phyloP scores from a whole-genome alignment of 2,329 filamentous ascomycete species.

The Sporothrix euskadiensis region DNA sequence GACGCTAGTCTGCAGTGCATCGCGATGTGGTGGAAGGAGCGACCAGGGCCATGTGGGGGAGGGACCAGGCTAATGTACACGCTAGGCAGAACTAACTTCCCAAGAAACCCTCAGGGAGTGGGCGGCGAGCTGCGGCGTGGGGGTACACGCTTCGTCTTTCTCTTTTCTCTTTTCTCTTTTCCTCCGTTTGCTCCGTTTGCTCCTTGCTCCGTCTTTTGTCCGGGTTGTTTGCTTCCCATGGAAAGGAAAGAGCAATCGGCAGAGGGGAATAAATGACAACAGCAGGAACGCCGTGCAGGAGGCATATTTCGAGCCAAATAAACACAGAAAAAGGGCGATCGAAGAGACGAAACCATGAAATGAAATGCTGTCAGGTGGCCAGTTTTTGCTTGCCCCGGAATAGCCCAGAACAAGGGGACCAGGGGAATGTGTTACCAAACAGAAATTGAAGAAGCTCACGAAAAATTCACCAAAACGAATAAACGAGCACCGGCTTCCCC shows the following conservation, averaged over 20 bases:
- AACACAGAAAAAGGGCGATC: not conserved
- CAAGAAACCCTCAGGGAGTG: not conserved
- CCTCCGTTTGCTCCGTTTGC: too few relatives aligned
- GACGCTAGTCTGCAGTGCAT: slow-evolving; percentile 7
- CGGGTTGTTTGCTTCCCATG: not conserved
- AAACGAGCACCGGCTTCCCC: not conserved
- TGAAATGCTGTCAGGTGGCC: slow-evolving; percentile 15
- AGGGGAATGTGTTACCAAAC: slow-evolving; percentile 18
- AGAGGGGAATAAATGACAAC: not conserved
- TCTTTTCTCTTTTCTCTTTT: not conserved
- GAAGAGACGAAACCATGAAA: not conserved
- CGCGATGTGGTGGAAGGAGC: slow-evolving; percentile 2
- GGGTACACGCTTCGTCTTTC: slow-evolving; percentile 4
- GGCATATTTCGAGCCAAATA: not conserved
- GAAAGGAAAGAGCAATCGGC: not conserved
- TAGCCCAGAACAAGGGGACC: not conserved
- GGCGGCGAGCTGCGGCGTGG: slow-evolving; percentile 13
- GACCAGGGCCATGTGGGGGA: slow-evolving; percentile 8
- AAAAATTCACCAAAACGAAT: not conserved
- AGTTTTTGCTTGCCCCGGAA: not conserved
- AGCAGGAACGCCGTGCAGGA: not conserved
- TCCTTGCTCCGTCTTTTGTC: not conserved
- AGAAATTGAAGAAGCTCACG: not conserved
- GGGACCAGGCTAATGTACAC: slow-evolving; percentile 10
- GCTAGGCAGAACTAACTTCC: slow-evolving; percentile 18